Evolutionary conservation across 805 yeast genomes (phyloP).

Genomic region (Metschnikowia kofuensis): DNA sequence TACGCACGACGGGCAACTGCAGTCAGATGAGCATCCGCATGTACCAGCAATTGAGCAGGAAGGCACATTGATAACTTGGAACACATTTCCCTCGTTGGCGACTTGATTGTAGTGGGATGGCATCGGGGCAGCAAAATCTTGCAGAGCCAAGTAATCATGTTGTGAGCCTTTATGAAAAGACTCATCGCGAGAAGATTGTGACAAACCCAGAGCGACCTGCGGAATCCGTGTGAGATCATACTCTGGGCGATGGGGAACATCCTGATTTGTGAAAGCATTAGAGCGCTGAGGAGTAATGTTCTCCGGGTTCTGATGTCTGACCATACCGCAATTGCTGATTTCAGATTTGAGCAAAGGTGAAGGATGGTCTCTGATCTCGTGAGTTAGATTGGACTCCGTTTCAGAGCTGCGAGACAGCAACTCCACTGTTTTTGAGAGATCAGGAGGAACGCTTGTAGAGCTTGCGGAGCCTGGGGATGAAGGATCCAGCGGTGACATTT

Average conservation of each 20-base stretch:
- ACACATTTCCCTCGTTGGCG: constrained; percentile 6
- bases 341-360: neutral
- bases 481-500: neutral
- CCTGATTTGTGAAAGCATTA: neutral
- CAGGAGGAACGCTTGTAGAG: neutral
- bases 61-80: constrained; percentile 28
- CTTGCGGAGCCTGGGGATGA: neutral
- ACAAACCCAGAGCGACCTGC: neutral
- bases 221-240: neutral
- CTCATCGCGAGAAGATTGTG: neutral
- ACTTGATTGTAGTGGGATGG: neutral
- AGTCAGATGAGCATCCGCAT: constrained; percentile 36
- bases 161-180: neutral
- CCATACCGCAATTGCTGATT: neutral
- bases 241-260: neutral
- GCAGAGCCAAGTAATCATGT: neutral
- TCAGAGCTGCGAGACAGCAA: neutral
- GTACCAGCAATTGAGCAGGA: constrained; percentile 36
- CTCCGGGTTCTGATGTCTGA: neutral
- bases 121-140: neutral
- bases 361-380: neutral
- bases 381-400: neutral
- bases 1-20: constrained; percentile 37
- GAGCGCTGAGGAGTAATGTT: neutral
- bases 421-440: neutral